Conservation (phyloP, 2,329 filamentous ascomycete species). For the Alternaria burnsii region DNA sequence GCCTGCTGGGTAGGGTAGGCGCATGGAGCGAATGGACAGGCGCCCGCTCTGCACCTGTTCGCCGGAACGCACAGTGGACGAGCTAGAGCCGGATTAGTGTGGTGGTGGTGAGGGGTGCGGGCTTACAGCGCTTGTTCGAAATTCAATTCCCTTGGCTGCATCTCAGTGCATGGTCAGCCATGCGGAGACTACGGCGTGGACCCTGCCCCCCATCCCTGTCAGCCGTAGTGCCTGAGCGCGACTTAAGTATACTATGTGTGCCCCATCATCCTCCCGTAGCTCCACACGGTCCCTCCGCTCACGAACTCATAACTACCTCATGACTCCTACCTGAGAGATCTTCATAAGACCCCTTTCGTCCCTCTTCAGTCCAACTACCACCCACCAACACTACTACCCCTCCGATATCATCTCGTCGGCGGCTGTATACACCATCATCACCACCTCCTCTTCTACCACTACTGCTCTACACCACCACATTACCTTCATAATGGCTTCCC, state of each 20-base stretch:
- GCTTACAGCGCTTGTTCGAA: conserved; percentile 25
- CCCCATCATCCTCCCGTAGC: conserved; percentile 37
- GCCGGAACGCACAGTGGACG: conserved; percentile 18
- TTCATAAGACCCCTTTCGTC: conserved; percentile 7
- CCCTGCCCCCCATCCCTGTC: conserved; percentile 20
- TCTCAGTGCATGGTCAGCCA: conserved; percentile 10
- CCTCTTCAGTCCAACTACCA: conserved; percentile 7
- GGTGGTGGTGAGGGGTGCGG: conserved; percentile 31
- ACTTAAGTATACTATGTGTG: conserved; percentile 33
- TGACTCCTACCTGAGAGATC: conserved; percentile 28
- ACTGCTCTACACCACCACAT: not conserved
- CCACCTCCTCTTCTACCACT: conserved; percentile 4
- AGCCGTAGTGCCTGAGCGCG: conserved; percentile 34
- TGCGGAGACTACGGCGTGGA: conserved; percentile 19
- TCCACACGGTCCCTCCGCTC: conserved; percentile 39
- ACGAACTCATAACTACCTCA: conserved; percentile 24
- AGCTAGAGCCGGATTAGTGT: conserved; percentile 16
- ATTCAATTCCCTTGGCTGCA: conserved; percentile 29
- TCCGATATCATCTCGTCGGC: not conserved
- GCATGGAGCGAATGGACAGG: conserved; percentile 27
- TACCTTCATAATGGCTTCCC: conserved; percentile 45
- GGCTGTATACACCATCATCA: conserved; percentile 5
- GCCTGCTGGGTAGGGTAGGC: not conserved
- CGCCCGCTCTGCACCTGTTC: conserved; percentile 31
- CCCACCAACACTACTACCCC: not conserved